Evolutionary conservation across 305 asterid species (phyloP), one percentile per base, ranked within the genome.

Genomic region (Fraxinus latifolia): DNA sequence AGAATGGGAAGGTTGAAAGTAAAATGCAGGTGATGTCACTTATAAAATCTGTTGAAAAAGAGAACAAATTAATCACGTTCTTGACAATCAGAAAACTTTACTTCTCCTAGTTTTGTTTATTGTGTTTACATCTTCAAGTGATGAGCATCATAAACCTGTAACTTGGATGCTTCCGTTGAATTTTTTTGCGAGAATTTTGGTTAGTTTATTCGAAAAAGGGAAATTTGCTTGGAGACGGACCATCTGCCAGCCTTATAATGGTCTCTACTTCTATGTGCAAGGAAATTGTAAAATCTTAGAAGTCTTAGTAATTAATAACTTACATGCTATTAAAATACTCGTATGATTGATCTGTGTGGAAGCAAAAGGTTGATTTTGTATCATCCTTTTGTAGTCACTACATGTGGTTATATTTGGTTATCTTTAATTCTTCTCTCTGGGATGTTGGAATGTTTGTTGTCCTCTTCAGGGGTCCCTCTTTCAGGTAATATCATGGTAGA

Each of bases 381-480:
- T 27, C 31, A 8, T 32, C 72, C 31, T 8, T 47, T 72, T 72
- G 47, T 33, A 44, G 4, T 44, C 23, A 9, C 14, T 15, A 8
- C 27, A 19, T 74, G 80, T 39, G 62, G 50, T 37, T n/a, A 17
- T 70, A 62, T 81, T 34, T 32, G 3, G 29, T 23, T 53, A 29
- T 55, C 77, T 44, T 80, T 70, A 5, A 29, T 79, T 76, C n/a
- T 50, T 29, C 19, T 60, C 65, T 53, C 17, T 73, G 82, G 76
- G 14, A 34, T n/a, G 15, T 76, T 68, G 76, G 78, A 55, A 37
- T 33, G 34, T 70, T 27, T 83, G 60, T 50, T 44, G 81, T 76
- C 79, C 2, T 73, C 83, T 47, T 44, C 21, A 19, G 79, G 53
- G 79, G 80, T 65, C 68, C 84, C 77, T 11, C 23, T 7, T 39